phyloP scores from a whole-genome alignment of 306 rosid species.

The Acacia melanoxylon region DNA sequence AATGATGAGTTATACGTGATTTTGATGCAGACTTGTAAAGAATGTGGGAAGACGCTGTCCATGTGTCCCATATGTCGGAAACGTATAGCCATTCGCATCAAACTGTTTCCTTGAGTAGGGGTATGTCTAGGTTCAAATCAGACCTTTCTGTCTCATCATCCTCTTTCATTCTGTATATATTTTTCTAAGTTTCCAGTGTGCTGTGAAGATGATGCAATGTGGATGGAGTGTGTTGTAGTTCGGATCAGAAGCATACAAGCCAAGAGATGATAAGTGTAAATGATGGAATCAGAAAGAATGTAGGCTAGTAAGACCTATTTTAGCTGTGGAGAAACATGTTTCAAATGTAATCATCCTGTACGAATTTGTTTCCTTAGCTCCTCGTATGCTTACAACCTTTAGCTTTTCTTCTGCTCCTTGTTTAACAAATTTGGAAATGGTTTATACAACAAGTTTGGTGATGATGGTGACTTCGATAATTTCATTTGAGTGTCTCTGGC shows the following conservation, averaged over 20 bases:
- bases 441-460: background rate
- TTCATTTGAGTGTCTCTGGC: background rate
- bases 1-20: no score
- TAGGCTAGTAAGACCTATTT: no score
- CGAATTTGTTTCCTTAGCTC: background rate
- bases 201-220: background rate
- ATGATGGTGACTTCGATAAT: background rate
- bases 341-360: background rate
- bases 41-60: background rate
- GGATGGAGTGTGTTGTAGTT: background rate
- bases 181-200: background rate
- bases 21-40: no score
- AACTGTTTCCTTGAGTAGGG: slow-evolving; percentile 1
- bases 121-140: no score
- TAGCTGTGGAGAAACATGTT: no score
- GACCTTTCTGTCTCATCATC: no score
- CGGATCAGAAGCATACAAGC: no score
- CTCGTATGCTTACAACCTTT: background rate
- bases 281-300: background rate
- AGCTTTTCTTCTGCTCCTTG: no score
- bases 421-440: background rate
- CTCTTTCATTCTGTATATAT: background rate
- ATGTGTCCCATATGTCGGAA: slow-evolving; percentile 1
- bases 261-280: no score
- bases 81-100: background rate